Percentiles rank a stretch among this genome's conserved stretches.
Conservation (phyloP, 768 basidiomycete genomes). For the Agrocybe pediades region DNA sequence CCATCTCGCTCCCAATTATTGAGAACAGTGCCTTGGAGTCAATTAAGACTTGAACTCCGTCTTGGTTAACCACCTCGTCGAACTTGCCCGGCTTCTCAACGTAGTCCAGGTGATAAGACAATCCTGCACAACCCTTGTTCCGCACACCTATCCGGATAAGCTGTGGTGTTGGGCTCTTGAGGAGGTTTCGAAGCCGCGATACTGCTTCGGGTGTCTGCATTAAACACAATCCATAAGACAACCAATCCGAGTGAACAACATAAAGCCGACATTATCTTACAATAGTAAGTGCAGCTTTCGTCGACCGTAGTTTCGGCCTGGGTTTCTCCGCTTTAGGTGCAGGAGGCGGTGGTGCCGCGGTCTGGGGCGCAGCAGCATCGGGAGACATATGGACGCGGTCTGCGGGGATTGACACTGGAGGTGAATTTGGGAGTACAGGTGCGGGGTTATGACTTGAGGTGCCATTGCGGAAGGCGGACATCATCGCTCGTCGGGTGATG, state of each 20-base stretch:
- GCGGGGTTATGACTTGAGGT: slow-evolving; percentile 24
- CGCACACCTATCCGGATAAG: slow-evolving; percentile 93
- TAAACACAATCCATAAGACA: slow-evolving; percentile 1
- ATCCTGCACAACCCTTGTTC: slow-evolving; percentile 95
- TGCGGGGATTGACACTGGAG: slow-evolving; percentile 53
- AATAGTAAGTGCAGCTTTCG: slow-evolving; percentile 77
- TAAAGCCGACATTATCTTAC: slow-evolving; percentile 41
- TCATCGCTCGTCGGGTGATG: slow-evolving; percentile 59
- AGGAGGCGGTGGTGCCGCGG: slow-evolving; percentile 71
- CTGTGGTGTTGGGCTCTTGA: slow-evolving; percentile 85
- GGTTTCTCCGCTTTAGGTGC: slow-evolving; percentile 64
- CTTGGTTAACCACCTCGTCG: slow-evolving; percentile 96
- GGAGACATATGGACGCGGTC: slow-evolving; percentile 41
- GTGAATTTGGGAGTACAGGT: slow-evolving; percentile 42
- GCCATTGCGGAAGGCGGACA: slow-evolving; percentile 58
- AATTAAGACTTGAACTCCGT: slow-evolving; percentile 90
- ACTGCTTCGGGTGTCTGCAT: slow-evolving; percentile 80
- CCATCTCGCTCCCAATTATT: slow-evolving; percentile 99
- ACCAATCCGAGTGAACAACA: background rate
- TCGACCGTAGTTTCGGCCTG: slow-evolving; percentile 65
- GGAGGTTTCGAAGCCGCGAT: slow-evolving; percentile 65
- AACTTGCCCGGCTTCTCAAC: slow-evolving; percentile 88
- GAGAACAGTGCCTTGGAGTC: slow-evolving; percentile 97
- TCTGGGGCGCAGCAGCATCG: slow-evolving; percentile 70
- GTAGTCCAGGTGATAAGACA: slow-evolving; percentile 91